Conservation (phyloP, 1,139 yeast genomes). For the Hemisphaericaspora subhashii region DNA sequence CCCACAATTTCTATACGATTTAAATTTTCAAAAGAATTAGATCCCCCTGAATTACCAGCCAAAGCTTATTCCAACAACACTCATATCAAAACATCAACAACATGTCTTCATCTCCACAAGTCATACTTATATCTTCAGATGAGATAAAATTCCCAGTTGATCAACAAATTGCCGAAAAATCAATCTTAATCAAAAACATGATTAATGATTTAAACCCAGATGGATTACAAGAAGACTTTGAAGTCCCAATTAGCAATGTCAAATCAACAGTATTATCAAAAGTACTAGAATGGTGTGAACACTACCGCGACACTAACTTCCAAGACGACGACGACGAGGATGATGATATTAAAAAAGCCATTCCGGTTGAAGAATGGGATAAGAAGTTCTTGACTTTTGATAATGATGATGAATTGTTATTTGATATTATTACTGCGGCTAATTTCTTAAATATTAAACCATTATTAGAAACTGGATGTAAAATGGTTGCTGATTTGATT, state of each 20-base stretch:
- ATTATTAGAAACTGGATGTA: conserved; percentile 91
- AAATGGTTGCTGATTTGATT: conserved; percentile 97
- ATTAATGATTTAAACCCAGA: conserved; percentile 73
- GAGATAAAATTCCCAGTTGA: conserved; percentile 75
- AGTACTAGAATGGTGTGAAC: conserved; percentile 96
- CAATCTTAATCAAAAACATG: conserved; percentile 87
- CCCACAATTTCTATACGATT: no score
- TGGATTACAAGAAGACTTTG: conserved; percentile 65
- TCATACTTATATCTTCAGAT: conserved; percentile 69
- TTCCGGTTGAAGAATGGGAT: conserved; percentile 95
- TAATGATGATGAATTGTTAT: conserved; percentile 98
- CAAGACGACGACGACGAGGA: conserved; percentile 74
- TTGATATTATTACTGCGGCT: conserved; percentile 94
- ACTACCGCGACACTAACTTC: conserved; percentile 83
- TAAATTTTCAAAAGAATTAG: no score
- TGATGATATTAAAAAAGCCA: conserved; percentile 79
- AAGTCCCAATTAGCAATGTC: conserved; percentile 91
- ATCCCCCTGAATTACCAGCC: no score
- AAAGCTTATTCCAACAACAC: no score
- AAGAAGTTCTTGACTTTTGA: conserved; percentile 89
- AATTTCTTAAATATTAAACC: conserved; percentile 94
- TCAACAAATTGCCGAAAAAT: conserved; percentile 84
- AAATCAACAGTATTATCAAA: conserved; percentile 83
- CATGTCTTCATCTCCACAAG: conserved; percentile 38
- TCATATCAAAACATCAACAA: no score